Evolutionary conservation across 1,284 basidiomycete species (phyloP).

Genomic region (Ustilago vetiveriae): DNA sequence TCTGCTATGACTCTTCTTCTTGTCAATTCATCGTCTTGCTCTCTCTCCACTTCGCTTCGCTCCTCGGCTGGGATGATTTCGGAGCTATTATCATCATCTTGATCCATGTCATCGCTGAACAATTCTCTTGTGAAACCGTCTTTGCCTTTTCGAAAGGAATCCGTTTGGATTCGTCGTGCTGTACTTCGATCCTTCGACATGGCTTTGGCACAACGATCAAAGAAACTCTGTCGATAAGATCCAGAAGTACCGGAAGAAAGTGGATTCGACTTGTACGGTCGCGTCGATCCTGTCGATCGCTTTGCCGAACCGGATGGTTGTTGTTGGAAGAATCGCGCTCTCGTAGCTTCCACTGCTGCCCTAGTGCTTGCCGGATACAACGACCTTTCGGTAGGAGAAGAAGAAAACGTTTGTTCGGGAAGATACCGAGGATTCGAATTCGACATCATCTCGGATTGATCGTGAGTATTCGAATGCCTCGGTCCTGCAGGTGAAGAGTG

Average conservation of each 20-base stretch:
- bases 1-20: slow-evolving; percentile 37
- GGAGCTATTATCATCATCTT: slow-evolving; percentile 2
- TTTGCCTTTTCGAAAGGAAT: slow-evolving; percentile 18
- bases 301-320: no score
- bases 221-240: slow-evolving; percentile 32
- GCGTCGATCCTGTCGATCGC: slow-evolving; percentile 11
- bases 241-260: slow-evolving; percentile 6
- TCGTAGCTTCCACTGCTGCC: slow-evolving; percentile 22
- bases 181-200: slow-evolving; percentile 14
- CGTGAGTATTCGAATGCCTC: no score
- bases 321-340: slow-evolving; percentile 36
- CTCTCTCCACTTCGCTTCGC: slow-evolving; percentile 4
- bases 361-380: slow-evolving; percentile 35
- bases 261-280: slow-evolving; percentile 7
- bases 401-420: slow-evolving; percentile 27
- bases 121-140: slow-evolving; percentile 17
- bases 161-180: background rate
- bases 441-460: no score
- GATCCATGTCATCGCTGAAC: slow-evolving; percentile 23
- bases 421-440: no score
- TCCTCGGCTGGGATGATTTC: background rate
- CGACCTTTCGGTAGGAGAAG: slow-evolving; percentile 4
- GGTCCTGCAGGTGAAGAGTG: no score
- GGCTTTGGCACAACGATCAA: slow-evolving; percentile 33
- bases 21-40: slow-evolving; percentile 45